A percentile compares a stretch with the other conserved stretches of the same genome.
phyloP scores from a whole-genome alignment of 2,329 filamentous ascomycete genomes.

The Neofusicoccum sp. region DNA sequence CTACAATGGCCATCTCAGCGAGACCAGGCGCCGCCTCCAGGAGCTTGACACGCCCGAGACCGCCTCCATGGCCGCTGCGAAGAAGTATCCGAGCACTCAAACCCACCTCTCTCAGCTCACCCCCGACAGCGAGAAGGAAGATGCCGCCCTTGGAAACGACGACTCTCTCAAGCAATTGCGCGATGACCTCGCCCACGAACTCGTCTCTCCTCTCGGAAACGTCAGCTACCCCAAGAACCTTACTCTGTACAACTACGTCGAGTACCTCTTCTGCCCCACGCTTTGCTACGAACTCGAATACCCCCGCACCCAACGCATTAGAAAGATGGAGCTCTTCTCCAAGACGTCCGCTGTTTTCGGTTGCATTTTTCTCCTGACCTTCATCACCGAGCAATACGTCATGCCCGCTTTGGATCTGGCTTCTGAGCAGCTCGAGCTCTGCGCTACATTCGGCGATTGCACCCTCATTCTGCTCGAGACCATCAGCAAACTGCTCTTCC shows the following conservation, averaged over 20 bases:
- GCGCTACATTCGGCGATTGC: constrained; percentile 59
- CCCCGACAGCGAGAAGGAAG: constrained; percentile 44
- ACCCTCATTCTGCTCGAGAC: constrained; percentile 82
- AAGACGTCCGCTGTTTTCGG: constrained; percentile 91
- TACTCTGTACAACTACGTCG: constrained; percentile 74
- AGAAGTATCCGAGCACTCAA: constrained; percentile 63
- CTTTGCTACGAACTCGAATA: constrained; percentile 98
- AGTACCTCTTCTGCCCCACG: constrained; percentile 89
- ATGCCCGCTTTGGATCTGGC: constrained; percentile 82
- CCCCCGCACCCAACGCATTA: constrained; percentile 70
- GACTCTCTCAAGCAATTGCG: constrained; percentile 64
- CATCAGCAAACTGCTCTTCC: constrained; percentile 87
- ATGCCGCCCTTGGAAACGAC: constrained; percentile 33
- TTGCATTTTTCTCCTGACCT: constrained; percentile 90
- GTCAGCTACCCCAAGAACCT: constrained; percentile 90
- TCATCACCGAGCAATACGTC: constrained; percentile 93
- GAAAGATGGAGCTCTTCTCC: constrained; percentile 77
- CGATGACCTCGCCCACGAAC: constrained; percentile 82
- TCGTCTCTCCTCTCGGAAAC: constrained; percentile 85
- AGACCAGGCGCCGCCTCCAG: constrained; percentile 76
- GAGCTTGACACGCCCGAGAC: constrained; percentile 76
- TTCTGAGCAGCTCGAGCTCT: constrained; percentile 50
- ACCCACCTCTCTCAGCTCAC: constrained; percentile 56
- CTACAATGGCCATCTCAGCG: constrained; percentile 92
- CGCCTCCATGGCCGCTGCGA: constrained; percentile 66